A percentile compares a stretch with the other conserved stretches of the same genome.
phyloP scores from a whole-genome alignment of 148 eudicot genomes.

The Gaultheria prostrata region DNA sequence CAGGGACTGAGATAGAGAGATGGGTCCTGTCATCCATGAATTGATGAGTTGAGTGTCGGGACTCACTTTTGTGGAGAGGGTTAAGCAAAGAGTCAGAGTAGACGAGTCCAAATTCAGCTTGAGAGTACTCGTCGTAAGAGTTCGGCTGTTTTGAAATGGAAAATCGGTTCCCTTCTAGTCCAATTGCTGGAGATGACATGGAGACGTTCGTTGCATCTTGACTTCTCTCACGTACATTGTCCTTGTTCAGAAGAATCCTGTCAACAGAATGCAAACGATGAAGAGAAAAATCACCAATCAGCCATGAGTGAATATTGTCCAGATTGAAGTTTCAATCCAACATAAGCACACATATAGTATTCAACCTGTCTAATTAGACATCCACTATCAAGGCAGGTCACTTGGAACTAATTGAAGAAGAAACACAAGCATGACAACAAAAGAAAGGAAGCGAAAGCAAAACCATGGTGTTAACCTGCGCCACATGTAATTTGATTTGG shows the following conservation, averaged over 20 bases:
- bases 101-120: slow-evolving; percentile 34
- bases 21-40: slow-evolving; percentile 58
- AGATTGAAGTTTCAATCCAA: not conserved
- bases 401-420: not conserved
- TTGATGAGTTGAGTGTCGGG: slow-evolving; percentile 27
- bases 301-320: not conserved
- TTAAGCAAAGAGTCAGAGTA: slow-evolving; percentile 48
- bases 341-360: not conserved
- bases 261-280: not conserved
- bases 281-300: not conserved
- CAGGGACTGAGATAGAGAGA: slow-evolving; percentile 51
- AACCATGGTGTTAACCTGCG: not conserved
- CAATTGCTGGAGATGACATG: slow-evolving; percentile 26
- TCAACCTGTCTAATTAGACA: not conserved
- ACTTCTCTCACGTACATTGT: slow-evolving; percentile 19
- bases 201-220: slow-evolving; percentile 31
- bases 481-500: not conserved
- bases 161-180: slow-evolving; percentile 25
- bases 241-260: slow-evolving; percentile 33
- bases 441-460: not conserved
- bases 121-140: slow-evolving; percentile 15
- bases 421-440: not conserved
- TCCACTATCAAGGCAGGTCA: not conserved
- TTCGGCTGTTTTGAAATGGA: slow-evolving; percentile 27
- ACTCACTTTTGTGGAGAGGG: slow-evolving; percentile 30